These are phyloP conservation scores for Phaeosphaeriaceae sp. DNA, from an alignment of 2,329 filamentous ascomycete species.

Conservation along the genomic window DNA sequence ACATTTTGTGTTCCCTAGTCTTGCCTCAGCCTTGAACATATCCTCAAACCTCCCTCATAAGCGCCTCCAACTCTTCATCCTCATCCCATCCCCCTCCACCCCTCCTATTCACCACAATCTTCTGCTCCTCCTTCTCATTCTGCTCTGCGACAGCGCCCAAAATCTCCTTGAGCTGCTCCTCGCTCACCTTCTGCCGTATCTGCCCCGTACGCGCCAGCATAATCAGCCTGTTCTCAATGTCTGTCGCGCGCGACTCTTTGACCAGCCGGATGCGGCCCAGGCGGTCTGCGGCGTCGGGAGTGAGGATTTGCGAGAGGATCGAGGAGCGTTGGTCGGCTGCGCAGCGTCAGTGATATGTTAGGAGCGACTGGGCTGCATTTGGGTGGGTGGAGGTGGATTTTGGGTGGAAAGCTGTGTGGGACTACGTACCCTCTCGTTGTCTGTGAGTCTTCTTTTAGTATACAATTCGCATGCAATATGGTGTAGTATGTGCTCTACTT, in stretches of 20 bases:
- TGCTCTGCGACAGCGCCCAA: conserved; percentile 81
- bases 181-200: conserved; percentile 84
- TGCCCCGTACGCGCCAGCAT: conserved; percentile 89
- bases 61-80: conserved; percentile 72
- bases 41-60: conserved; percentile 46
- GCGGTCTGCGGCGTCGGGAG: conserved; percentile 90
- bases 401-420: conserved; percentile 47
- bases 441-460: conserved; percentile 4
- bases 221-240: conserved; percentile 92
- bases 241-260: conserved; percentile 86
- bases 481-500: conserved; percentile 30
- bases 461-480: not conserved
- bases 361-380: conserved; percentile 31
- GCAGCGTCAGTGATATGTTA: conserved; percentile 26
- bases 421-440: conserved; percentile 28
- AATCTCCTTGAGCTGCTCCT: conserved; percentile 91
- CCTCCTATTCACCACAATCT: conserved; percentile 84
- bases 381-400: conserved; percentile 18
- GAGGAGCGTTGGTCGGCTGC: conserved; percentile 74
- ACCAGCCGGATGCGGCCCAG: conserved; percentile 94
- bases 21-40: too few species aligned
- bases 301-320: conserved; percentile 90
- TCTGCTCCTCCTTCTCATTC: conserved; percentile 67
- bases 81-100: conserved; percentile 83
- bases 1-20: too few species aligned